phyloP scores from a whole-genome alignment of 2,329 filamentous ascomycete genomes.

The Aspergillus tanneri region DNA sequence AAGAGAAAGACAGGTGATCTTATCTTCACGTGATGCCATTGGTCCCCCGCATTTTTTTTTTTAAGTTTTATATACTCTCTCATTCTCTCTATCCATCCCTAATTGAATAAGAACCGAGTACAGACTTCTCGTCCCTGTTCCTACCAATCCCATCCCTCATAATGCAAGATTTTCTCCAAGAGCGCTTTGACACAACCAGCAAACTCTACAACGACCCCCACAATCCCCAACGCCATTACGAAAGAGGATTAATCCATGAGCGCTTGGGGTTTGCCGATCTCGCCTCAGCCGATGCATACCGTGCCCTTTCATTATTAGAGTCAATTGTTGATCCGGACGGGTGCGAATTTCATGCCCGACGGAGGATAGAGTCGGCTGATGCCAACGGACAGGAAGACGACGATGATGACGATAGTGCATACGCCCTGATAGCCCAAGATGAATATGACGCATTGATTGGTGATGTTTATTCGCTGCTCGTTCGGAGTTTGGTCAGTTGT shows the following conservation, averaged over 20 bases:
- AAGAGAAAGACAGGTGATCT: not conserved
- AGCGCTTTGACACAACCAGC: constrained; percentile 58
- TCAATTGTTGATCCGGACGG: constrained; percentile 70
- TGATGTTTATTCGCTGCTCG: constrained; percentile 38
- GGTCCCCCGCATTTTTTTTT: constrained; percentile 6
- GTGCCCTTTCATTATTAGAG: constrained; percentile 81
- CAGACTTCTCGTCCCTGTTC: too few species aligned
- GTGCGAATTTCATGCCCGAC: constrained; percentile 76
- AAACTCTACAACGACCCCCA: constrained; percentile 41
- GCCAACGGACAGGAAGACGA: constrained; percentile 23
- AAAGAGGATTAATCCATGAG: constrained; percentile 68
- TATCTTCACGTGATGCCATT: constrained; percentile 7
- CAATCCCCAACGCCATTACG: constrained; percentile 42
- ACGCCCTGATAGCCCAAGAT: constrained; percentile 29
- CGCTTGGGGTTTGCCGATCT: constrained; percentile 84
- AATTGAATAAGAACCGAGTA: too few species aligned
- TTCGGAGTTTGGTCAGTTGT: constrained; percentile 37
- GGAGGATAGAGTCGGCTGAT: constrained; percentile 33
- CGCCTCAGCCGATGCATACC: constrained; percentile 84
- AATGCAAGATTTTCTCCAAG: constrained; percentile 29
- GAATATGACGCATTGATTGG: constrained; percentile 39
- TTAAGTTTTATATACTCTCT: not conserved
- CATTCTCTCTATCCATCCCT: not conserved
- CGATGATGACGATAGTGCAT: constrained; percentile 44
- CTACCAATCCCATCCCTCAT: constrained; percentile 20